Evolutionary conservation across 805 yeast genomes (phyloP), one percentile per base, ranked within the genome.

Genomic region (Barnettozyma siamensis): DNA sequence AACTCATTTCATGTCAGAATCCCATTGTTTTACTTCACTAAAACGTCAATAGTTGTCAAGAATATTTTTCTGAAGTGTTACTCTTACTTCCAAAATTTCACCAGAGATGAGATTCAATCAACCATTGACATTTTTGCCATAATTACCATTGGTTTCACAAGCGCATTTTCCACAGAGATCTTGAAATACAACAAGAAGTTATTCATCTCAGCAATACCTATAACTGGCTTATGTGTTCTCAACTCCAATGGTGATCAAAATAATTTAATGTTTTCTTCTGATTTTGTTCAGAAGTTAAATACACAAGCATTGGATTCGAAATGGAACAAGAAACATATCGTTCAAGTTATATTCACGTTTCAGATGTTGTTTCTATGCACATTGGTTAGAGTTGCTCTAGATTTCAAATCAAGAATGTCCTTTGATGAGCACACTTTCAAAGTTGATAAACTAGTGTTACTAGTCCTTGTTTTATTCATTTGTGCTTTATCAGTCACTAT

Each of bases 91-190:
- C 26, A 17, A 11, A 34, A 37, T 3, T 29, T 32, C 19, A 35
- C 16, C 7, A 38, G 28, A 29, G 46, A 45, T 12, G 37, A 35
- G 23, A n/a, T 41, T 2, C 31, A 32, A 6, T 34, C 35, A 7
- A 4, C 28, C 11, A 5, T 43, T 19, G 46, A 49, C 21, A 18
- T 37, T 4, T 7, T 52, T 4, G 33, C 53, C 1, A 40, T 44
- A 12, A 3, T 36, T 3, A 12, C 28, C 10, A 31, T 52, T 16
- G 45, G 50, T 6, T 36, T 35, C 4, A 40, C 46, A 5, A 24
- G 47, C 2, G 35, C 44, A 2, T 50, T 49, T 40, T 49, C 51
- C 11, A 39, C 44, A 17, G 46, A 41, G 8, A 16, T 52, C 3
- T 44, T 54, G 15, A 13, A 31, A 4, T 11, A 33, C 40, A 45